phyloP scores from a whole-genome alignment of 2,329 filamentous ascomycete species.

The Claviceps sp. region DNA sequence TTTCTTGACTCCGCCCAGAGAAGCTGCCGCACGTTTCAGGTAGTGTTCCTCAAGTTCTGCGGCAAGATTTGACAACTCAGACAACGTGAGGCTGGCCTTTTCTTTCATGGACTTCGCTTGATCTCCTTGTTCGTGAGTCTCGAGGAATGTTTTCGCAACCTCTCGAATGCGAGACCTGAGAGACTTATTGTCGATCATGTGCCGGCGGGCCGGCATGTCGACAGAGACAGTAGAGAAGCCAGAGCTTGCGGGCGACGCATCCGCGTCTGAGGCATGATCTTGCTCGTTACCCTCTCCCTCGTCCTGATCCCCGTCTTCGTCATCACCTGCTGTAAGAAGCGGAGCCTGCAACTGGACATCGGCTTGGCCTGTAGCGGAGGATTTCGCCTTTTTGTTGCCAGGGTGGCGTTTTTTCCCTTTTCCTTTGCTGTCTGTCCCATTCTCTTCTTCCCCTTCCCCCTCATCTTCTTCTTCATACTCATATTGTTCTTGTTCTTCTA shows the following conservation, averaged over 20 bases:
- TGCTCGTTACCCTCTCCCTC: slow-evolving; percentile 43
- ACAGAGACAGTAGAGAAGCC: slow-evolving; percentile 53
- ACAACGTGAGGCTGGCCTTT: slow-evolving; percentile 65
- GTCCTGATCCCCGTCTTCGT: slow-evolving; percentile 28
- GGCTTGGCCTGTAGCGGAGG: slow-evolving; percentile 7
- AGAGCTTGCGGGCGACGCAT: slow-evolving; percentile 53
- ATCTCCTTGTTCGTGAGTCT: slow-evolving; percentile 66
- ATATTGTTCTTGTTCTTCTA: slow-evolving; percentile 12
- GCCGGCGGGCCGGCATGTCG: slow-evolving; percentile 37
- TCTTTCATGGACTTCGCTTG: slow-evolving; percentile 59
- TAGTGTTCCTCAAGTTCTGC: slow-evolving; percentile 61
- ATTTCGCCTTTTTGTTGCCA: slow-evolving; percentile 13
- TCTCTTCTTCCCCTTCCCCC: slow-evolving; percentile 3
- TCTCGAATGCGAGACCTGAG: slow-evolving; percentile 55
- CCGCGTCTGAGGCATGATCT: slow-evolving; percentile 34
- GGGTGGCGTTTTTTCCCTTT: neutral
- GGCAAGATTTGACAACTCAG: slow-evolving; percentile 58
- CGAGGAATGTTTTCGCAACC: slow-evolving; percentile 71
- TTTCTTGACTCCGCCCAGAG: slow-evolving; percentile 22
- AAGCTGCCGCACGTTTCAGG: slow-evolving; percentile 36
- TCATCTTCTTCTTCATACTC: slow-evolving; percentile 12
- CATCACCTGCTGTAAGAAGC: slow-evolving; percentile 2
- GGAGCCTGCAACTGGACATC: neutral
- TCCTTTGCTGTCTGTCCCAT: neutral
- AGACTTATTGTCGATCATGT: slow-evolving; percentile 35